Evolutionary conservation across 2,329 filamentous ascomycete genomes (phyloP), one percentile per base, ranked within the genome.

Genomic region (Lecanoromycetidae sp.): DNA sequence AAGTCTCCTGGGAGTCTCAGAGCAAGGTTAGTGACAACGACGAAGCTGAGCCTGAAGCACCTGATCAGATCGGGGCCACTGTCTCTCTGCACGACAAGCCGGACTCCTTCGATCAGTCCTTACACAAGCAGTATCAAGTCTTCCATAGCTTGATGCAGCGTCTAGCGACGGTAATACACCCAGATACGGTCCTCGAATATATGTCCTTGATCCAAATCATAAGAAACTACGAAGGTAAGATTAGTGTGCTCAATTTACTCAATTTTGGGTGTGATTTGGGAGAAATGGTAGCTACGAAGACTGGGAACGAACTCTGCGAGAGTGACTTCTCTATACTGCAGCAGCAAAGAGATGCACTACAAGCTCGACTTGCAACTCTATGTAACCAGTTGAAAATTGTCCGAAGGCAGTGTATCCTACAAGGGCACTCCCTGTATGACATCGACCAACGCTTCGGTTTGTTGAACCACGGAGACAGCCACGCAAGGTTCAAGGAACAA

Each of bases 161-260:
- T n/a, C 29, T 35, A 15, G 29, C 34, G n/a, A 32, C 23, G 4
- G 33, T 26, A n/a, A 17, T 37, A 32, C 37, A 45, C 30, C 42
- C 42, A n/a, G 25, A 12, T n/a, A 26, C 17, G 29, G 42, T 45
- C 17, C 15, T 37, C 19, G 42, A 45, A 36, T 45, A 45, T 45
- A 37, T 45, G 2, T 45, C 33, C 20, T 17, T 45, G 3, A 45
- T 45, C 15, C 33, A 36, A 20, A 20, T 45, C 27, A 37, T 29
- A 2, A 45, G 23, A 32, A 26, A 26, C 26, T 45, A 45, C 25
- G 42, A 37, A 22, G 32, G 37, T 10, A 45, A 37, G 17, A 36
- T 45, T 17, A 45, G 22, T 27, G 33, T 45, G 22, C 42, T 45
- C 23, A 45, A 45, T 12, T 25, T 45, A 27, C 25, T 45, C 33